These are phyloP conservation scores for Xylogone sp. DNA, from an alignment of 2,329 filamentous ascomycete species.

Conservation along the genomic window DNA sequence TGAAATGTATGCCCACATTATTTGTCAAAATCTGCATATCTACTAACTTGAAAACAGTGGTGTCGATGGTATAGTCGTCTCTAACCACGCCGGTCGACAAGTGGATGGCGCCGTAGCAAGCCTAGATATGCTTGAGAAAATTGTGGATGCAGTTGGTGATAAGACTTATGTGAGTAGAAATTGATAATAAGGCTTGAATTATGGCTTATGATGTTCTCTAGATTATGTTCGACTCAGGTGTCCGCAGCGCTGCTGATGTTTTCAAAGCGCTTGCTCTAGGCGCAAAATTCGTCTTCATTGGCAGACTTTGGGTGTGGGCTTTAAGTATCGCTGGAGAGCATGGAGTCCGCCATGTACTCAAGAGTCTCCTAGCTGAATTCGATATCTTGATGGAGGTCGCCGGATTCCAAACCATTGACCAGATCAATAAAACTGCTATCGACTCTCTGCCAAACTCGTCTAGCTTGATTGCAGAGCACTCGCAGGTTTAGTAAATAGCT, in stretches of 20 bases:
- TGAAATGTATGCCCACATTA: conserved; percentile 50
- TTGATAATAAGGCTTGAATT: neutral
- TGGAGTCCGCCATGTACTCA: conserved; percentile 59
- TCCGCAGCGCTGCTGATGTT: conserved; percentile 53
- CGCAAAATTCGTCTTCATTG: conserved; percentile 59
- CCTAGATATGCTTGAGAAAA: conserved; percentile 56
- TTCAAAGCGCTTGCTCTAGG: conserved; percentile 59
- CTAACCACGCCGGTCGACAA: conserved; percentile 55
- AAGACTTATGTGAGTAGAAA: conserved; percentile 22
- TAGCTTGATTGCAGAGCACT: conserved; percentile 32
- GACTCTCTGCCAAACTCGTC: conserved; percentile 40
- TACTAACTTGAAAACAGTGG: conserved; percentile 35
- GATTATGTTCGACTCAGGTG: conserved; percentile 49
- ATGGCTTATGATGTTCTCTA: neutral
- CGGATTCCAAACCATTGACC: conserved; percentile 47
- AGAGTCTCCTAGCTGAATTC: conserved; percentile 56
- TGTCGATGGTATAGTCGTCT: conserved; percentile 58
- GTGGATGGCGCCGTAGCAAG: conserved; percentile 57
- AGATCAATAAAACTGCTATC: conserved; percentile 41
- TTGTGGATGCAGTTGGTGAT: conserved; percentile 39
- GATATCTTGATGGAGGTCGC: conserved; percentile 59
- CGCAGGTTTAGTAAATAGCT: conserved; percentile 11
- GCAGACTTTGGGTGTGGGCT: conserved; percentile 57
- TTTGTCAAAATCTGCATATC: neutral
- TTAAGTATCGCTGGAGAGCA: conserved; percentile 56